These are phyloP conservation scores for Fusarium musae DNA, from an alignment of 2,329 filamentous ascomycete species.

Conservation along the genomic window DNA sequence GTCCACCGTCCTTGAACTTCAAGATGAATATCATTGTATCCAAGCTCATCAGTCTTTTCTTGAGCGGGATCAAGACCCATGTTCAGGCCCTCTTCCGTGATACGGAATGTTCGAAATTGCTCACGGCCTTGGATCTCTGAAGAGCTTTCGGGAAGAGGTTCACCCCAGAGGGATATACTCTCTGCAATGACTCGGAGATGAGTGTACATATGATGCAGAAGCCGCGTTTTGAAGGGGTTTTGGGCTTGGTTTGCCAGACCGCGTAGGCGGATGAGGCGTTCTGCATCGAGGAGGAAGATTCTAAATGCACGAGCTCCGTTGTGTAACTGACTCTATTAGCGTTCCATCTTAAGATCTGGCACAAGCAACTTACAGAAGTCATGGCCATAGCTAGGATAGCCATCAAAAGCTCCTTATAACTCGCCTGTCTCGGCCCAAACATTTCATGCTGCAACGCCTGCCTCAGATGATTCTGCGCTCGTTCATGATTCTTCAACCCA, in stretches of 20 bases:
- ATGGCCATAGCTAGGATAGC: slow-evolving; percentile 50
- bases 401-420: slow-evolving; percentile 58
- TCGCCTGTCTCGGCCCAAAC: slow-evolving; percentile 48
- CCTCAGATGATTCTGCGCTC: slow-evolving; percentile 48
- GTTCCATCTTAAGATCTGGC: rapidly evolving
- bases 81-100: slow-evolving; percentile 45
- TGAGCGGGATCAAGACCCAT: slow-evolving; percentile 44
- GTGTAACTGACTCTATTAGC: slow-evolving; percentile 18
- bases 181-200: slow-evolving; percentile 59
- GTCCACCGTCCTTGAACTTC: slow-evolving; percentile 53
- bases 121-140: background rate
- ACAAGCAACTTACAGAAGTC: slow-evolving; percentile 9
- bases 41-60: slow-evolving; percentile 49
- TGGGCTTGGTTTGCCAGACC: slow-evolving; percentile 48
- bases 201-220: slow-evolving; percentile 60
- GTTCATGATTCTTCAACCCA: slow-evolving; percentile 44
- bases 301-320: slow-evolving; percentile 32
- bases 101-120: slow-evolving; percentile 43
- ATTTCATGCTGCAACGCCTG: slow-evolving; percentile 50
- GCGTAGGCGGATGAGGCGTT: slow-evolving; percentile 53
- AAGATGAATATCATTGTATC: slow-evolving; percentile 57
- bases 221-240: slow-evolving; percentile 55
- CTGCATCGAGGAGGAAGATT: slow-evolving; percentile 53
- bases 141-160: background rate
- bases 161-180: slow-evolving; percentile 46